Evolutionary conservation across 495 filamentous ascomycete species (phyloP), one percentile per base, ranked within the genome.

Genomic region (Melanomma pulvis-pyrius): DNA sequence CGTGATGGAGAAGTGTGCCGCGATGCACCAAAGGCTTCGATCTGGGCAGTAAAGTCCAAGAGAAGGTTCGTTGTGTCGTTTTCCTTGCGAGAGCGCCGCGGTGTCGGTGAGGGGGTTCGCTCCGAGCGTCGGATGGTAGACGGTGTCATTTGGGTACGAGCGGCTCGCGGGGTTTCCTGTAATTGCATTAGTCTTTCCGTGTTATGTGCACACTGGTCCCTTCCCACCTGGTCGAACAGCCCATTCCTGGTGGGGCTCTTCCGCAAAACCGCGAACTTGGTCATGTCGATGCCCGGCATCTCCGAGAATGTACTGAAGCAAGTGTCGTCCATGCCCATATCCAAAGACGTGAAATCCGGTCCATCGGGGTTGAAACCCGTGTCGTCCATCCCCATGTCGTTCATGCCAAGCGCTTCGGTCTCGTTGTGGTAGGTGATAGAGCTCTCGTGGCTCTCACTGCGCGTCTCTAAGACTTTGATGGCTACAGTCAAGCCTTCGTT

Each of bases 261-360:
- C 59, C 84, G 83, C 64, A 92, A 76, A 36, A 86, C 84, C 9
- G 91, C 88, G 71, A 96, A 91, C 67, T 87, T 83, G n/a, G 91
- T 94, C 86, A 94, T 87, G 63, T 94, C 91, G 26, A 76, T 74
- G 55, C 82, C 82, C 3, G 92, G 91, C 46, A 96, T 84, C 0
- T 90, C 90, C 2, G 92, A 96, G 76, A 96, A 97, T 15, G 82
- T 84, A 76, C 90, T 96, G 71, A 94, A 89, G 44, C 88, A 89
- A 21, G 90, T 93, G 68, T 96, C 92, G 70, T 96, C 91, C 63
- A 87, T 28, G 39, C 39, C 39, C 39, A 44, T 81, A 21, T 41
- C 74, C 69, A 59, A 44, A 12, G 59, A 77, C 68, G 52, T 78
- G 75, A 70, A 59, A n/a, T 75, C 72, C 19, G 56, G 67, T 0